These are phyloP conservation scores for Quercus ilex DNA, from an alignment of 306 rosid genomes.

Conservation along the genomic window DNA sequence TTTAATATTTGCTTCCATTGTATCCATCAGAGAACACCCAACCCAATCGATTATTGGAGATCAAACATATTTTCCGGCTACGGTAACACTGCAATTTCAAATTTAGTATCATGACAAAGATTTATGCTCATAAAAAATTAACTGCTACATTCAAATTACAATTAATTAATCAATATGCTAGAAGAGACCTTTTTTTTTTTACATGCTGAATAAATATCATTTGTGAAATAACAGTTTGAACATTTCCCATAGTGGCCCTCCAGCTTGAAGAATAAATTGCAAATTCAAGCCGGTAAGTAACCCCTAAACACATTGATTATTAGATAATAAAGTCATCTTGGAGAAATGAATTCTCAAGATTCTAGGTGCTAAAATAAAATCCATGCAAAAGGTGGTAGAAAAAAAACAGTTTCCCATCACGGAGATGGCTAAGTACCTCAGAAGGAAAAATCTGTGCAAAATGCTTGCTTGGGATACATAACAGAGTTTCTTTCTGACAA, in stretches of 20 bases:
- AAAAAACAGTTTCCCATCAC: background rate
- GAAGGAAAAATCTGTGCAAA: no score
- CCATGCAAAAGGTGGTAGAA: background rate
- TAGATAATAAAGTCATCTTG: background rate
- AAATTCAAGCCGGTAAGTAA: background rate
- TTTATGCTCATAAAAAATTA: background rate
- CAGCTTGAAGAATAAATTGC: background rate
- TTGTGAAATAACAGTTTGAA: background rate
- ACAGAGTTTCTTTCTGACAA: no score
- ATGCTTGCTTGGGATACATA: no score
- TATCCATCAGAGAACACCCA: background rate
- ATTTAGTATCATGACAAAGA: background rate
- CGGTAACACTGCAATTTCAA: background rate
- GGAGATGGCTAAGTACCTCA: no score
- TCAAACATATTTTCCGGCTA: background rate
- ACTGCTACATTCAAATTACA: no score
- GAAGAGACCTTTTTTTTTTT: no score
- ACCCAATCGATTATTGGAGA: conserved; percentile 2
- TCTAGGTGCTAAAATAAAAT: background rate
- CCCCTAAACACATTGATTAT: background rate
- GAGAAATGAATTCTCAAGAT: background rate
- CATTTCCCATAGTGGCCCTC: background rate
- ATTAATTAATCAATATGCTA: no score
- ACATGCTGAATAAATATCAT: background rate
- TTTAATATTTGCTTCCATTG: conserved; percentile 24